Conservation (phyloP, 1,284 basidiomycete genomes). For the Coniophora puteana region DNA sequence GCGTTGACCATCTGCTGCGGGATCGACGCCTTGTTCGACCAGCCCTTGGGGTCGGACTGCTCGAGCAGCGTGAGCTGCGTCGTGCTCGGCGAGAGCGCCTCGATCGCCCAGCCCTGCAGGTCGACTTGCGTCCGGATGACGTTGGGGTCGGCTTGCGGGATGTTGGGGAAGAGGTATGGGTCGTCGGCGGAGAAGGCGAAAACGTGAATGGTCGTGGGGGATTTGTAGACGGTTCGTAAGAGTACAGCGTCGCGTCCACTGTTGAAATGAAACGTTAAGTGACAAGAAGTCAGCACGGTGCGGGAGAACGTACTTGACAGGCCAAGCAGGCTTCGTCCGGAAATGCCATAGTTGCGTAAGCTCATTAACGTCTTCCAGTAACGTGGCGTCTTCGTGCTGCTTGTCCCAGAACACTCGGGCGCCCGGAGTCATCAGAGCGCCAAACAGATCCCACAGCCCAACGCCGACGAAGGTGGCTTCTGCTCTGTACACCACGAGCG, state of each 20-base stretch:
- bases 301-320: conserved; percentile 69
- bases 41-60: conserved; percentile 96
- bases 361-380: conserved; percentile 91
- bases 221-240: conserved; percentile 96
- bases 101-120: conserved; percentile 96
- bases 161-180: conserved; percentile 77
- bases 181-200: conserved; percentile 96
- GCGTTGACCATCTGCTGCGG: conserved; percentile 88
- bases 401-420: conserved; percentile 88
- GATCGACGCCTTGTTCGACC: conserved; percentile 94
- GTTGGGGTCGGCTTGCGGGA: conserved; percentile 69
- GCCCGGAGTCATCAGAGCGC: conserved; percentile 82
- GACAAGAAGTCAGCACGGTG: conserved; percentile 1
- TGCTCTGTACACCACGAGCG: conserved; percentile 92
- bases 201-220: conserved; percentile 91
- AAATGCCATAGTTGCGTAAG: conserved; percentile 91
- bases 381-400: conserved; percentile 77
- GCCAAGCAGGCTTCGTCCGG: conserved; percentile 88
- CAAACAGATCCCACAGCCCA: conserved; percentile 94
- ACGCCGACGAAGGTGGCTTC: conserved; percentile 98
- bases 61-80: conserved; percentile 93
- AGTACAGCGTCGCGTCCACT: conserved; percentile 90
- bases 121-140: conserved; percentile 94
- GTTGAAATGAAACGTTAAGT: conserved; percentile 11
- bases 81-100: conserved; percentile 92